Base-by-base conservation (phyloP, 805 yeast genomes). In the Yarrowia keelungensis region DNA sequence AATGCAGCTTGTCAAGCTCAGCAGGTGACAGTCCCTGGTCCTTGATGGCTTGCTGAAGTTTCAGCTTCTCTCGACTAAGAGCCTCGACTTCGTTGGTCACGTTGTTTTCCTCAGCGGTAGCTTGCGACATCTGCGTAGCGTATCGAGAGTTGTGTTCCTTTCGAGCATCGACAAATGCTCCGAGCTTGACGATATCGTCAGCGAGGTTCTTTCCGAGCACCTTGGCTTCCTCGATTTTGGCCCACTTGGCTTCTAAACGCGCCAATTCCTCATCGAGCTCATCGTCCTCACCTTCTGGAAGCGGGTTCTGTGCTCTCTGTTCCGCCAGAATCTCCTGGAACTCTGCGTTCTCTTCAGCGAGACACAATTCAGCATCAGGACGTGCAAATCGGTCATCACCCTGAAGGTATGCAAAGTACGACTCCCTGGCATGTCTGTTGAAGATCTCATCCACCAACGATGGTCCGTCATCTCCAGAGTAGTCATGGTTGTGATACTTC, bases 141-240 rank as follows among this genome's bases (percentile, higher is more conserved):
- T 97, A 90, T 75, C 86, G 87, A 14, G 76, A 72, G 72, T 87
- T 88, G 70, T 91, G 82, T n/a, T 80, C 80, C 72, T 87, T 85
- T 85, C 90, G 87, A 8, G 86, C 82, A 53, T 86, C 86, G 67
- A 90, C 86, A 74, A 89, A 91, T n/a, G 87, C 88, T 73, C 85
- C 83, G 74, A 91, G 89, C 76, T 89, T 89, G 53, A 80, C 79
- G 51, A 89, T 81, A 76, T 92, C 97, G 71, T 85, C 85, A 71
- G 88, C 89, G 68, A 92, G 79, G 0, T 91, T 90, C 70, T 81
- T 81, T 5, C 86, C 77, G 75, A 88, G 87, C 74, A 84, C 85
- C 69, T 83, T 83, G 32, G 88, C 84, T 26, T 83, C 79, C 59
- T 83, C 83, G 43, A 87, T 79, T 19, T 81, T 78, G 32, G 83